These are phyloP conservation scores for Xylariaceae sp. DNA, from an alignment of 2,329 filamentous ascomycete species.

Conservation along the genomic window DNA sequence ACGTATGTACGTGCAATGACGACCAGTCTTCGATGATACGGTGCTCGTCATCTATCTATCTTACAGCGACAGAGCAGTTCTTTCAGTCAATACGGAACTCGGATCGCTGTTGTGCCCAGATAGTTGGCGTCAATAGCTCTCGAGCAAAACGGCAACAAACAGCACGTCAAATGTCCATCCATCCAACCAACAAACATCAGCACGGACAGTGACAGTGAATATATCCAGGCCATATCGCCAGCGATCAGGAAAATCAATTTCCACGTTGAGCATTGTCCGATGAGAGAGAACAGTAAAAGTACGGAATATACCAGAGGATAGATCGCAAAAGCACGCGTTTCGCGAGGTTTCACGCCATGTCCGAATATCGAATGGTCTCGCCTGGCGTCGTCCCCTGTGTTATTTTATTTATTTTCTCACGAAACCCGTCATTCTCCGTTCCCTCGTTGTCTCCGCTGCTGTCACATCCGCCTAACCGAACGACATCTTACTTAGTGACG, in stretches of 20 bases:
- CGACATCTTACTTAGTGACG: too few relatives aligned
- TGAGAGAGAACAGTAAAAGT: neutral
- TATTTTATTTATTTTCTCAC: neutral
- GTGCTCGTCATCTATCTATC: neutral
- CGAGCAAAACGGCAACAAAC: neutral
- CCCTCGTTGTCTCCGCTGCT: neutral
- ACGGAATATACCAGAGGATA: constrained; percentile 1
- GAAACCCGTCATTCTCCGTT: neutral
- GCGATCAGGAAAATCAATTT: too few relatives aligned
- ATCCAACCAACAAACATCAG: neutral
- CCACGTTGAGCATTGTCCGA: too few relatives aligned
- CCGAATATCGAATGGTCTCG: neutral
- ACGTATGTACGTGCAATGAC: too few relatives aligned
- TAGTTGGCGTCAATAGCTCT: neutral
- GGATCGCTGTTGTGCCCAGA: neutral
- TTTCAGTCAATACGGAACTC: too few relatives aligned
- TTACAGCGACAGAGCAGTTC: too few relatives aligned
- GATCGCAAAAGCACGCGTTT: constrained; percentile 4
- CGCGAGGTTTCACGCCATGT: constrained; percentile 6
- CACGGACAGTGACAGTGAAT: neutral
- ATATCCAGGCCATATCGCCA: neutral
- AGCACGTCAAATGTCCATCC: neutral
- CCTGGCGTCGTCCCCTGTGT: neutral
- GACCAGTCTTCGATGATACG: too few relatives aligned
- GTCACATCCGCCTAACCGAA: neutral